Evolutionary conservation across 1,139 yeast genomes (phyloP).

Genomic region (Yamadazyma atmosphaerica): DNA sequence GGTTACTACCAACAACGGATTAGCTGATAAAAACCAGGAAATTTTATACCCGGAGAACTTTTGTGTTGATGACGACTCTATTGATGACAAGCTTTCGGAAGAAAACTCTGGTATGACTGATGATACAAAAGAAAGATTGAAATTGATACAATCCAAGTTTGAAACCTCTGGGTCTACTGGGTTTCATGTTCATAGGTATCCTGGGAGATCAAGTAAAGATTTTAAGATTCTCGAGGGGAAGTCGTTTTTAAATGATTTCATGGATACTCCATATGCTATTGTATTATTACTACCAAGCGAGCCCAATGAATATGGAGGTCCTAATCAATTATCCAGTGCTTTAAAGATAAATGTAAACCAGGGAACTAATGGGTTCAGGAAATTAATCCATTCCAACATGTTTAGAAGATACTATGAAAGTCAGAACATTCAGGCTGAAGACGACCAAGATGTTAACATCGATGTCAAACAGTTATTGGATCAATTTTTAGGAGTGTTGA

Average conservation of each 20-base stretch:
- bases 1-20: slow-evolving; percentile 16
- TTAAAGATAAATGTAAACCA: slow-evolving; percentile 21
- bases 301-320: slow-evolving; percentile 11
- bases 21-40: slow-evolving; percentile 20
- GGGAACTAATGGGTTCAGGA: slow-evolving; percentile 7
- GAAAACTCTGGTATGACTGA: slow-evolving; percentile 4
- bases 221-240: slow-evolving; percentile 33
- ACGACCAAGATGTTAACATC: slow-evolving; percentile 8
- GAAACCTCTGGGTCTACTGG: slow-evolving; percentile 24
- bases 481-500: slow-evolving; percentile 9
- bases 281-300: slow-evolving; percentile 29
- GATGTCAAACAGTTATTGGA: slow-evolving; percentile 15
- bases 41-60: slow-evolving; percentile 18
- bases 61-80: slow-evolving; percentile 30
- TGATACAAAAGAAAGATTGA: slow-evolving; percentile 1
- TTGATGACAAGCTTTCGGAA: slow-evolving; percentile 12
- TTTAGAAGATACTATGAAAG: slow-evolving; percentile 3
- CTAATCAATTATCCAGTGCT: slow-evolving; percentile 12
- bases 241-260: slow-evolving; percentile 44
- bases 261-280: slow-evolving; percentile 42
- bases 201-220: slow-evolving; percentile 31
- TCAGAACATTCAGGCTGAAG: slow-evolving; percentile 2
- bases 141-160: slow-evolving; percentile 5
- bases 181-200: slow-evolving; percentile 36
- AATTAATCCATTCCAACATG: slow-evolving; percentile 7